These are phyloP conservation scores for Tulasnella sp. DNA, from an alignment of 768 basidiomycete genomes.

Conservation along the genomic window DNA sequence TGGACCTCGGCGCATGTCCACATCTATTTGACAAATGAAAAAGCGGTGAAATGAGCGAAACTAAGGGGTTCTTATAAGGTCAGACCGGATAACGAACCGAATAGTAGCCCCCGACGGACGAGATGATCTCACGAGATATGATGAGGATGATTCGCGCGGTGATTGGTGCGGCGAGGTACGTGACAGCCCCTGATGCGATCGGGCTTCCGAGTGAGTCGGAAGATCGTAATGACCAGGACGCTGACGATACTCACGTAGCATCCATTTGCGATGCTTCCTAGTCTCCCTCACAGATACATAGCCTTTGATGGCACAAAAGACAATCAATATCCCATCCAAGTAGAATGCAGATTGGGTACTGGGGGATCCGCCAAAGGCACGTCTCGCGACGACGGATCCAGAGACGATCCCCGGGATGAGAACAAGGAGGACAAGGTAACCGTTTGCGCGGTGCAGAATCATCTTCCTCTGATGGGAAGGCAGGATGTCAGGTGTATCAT, in stretches of 20 bases:
- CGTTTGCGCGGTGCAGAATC: conserved; percentile 13
- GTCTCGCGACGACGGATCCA: conserved; percentile 7
- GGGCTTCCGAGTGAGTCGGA: not conserved
- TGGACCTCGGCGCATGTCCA: conserved; percentile 6
- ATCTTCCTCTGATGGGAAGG: not conserved
- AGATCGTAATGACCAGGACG: no score
- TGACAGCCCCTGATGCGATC: conserved; percentile 1
- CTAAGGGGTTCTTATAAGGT: not conserved
- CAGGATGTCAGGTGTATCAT: not conserved
- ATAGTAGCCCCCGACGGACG: conserved; percentile 1
- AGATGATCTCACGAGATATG: conserved; percentile 5
- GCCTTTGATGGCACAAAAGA: not conserved
- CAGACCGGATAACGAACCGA: not conserved
- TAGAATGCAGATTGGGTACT: conserved; percentile 7
- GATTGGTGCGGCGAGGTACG: not conserved
- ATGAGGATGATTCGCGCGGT: conserved; percentile 2
- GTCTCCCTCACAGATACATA: conserved; percentile 2
- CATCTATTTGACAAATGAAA: not conserved
- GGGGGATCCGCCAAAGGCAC: conserved; percentile 11
- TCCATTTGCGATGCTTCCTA: conserved; percentile 15
- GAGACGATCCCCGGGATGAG: not conserved
- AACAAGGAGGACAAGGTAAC: conserved; percentile 11
- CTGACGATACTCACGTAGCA: conserved; percentile 16
- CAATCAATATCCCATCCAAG: not conserved
- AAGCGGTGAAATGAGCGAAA: not conserved